phyloP scores from a whole-genome alignment of 176 grass and related monocot species.

The Panicum miliaceum region DNA sequence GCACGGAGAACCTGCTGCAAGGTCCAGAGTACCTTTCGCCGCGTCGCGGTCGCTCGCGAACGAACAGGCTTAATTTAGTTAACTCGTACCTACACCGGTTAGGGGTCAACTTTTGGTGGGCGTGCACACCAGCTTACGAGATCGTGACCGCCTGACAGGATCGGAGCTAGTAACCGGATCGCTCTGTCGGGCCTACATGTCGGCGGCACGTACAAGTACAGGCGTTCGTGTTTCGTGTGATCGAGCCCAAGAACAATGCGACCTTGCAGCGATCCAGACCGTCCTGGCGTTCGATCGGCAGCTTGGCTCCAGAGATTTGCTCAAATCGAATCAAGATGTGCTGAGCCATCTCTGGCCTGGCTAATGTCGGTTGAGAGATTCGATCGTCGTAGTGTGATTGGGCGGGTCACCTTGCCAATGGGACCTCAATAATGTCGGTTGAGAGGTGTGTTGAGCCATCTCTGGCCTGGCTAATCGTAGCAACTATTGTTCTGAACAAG shows the following conservation, averaged over 20 bases:
- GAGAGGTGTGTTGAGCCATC: neutral
- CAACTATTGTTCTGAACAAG: neutral
- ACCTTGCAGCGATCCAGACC: neutral
- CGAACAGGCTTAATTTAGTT: neutral
- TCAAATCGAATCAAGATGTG: no score
- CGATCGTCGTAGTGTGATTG: neutral
- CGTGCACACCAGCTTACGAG: slow-evolving; percentile 25
- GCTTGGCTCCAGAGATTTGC: neutral
- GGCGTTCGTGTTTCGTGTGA: no score
- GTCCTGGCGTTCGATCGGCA: neutral
- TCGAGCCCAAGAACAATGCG: neutral
- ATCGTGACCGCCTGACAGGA: neutral
- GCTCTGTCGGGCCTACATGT: no score
- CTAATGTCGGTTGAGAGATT: no score
- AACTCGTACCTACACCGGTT: neutral
- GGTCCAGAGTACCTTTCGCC: neutral
- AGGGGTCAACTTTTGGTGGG: neutral
- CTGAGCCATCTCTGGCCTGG: no score
- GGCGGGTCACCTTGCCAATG: neutral
- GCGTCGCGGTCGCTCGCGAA: slow-evolving; percentile 14
- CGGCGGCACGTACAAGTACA: no score
- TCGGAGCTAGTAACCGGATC: no score
- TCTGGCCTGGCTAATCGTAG: neutral
- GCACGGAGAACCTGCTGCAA: neutral
- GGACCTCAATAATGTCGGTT: neutral